These are phyloP conservation scores for Closterium sp. DNA, from an alignment of 139 green algal genomes.

Conservation along the genomic window DNA sequence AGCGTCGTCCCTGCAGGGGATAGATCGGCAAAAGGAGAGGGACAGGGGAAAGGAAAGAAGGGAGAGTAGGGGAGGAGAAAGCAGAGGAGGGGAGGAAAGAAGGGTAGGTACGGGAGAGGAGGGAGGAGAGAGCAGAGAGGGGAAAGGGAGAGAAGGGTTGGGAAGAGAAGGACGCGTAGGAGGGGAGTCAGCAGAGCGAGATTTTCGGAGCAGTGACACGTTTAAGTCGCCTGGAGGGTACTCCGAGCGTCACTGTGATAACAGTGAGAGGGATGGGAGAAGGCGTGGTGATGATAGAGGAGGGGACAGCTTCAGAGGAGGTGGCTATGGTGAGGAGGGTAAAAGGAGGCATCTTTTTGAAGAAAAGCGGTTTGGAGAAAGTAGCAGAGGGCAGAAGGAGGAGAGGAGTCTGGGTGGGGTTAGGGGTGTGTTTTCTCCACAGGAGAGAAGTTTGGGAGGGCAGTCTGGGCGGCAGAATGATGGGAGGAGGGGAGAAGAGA, in stretches of 20 bases:
- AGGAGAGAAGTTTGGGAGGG: not conserved
- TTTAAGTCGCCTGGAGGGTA: no score
- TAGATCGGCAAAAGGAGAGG: not conserved
- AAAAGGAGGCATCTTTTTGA: no score
- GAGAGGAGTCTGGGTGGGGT: no score
- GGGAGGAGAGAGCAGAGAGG: not conserved
- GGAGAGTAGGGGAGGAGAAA: not conserved
- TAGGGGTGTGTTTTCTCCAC: not conserved
- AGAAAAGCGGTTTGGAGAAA: no score
- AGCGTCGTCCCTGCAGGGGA: not conserved
- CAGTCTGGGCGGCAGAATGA: not conserved
- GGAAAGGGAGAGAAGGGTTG: not conserved
- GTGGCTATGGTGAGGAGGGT: no score
- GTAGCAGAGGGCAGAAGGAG: no score
- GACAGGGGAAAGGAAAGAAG: no score
- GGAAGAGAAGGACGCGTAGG: not conserved
- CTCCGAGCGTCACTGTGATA: no score
- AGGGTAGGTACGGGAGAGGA: not conserved
- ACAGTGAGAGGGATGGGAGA: no score
- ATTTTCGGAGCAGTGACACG: not conserved
- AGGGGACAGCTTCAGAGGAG: no score
- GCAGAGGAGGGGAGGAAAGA: not conserved
- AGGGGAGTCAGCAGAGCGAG: not conserved
- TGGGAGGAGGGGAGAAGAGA: not conserved
- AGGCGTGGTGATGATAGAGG: no score